phyloP scores from a whole-genome alignment of 192 early-diverging fungal genomes.

The Piromyces finnis region DNA sequence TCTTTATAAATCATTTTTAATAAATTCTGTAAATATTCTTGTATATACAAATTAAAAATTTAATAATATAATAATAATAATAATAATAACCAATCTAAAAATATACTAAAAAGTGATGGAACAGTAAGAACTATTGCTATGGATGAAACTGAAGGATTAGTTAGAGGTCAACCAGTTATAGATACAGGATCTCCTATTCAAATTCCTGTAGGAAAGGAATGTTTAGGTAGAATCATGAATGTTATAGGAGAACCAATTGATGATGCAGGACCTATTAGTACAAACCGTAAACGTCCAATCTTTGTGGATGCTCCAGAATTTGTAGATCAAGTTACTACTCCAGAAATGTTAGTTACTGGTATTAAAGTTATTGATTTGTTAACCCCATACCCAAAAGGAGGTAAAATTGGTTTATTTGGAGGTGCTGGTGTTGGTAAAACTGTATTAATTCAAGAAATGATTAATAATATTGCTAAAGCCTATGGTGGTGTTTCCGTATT shows the following conservation, averaged over 20 bases:
- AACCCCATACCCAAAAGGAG: slow-evolving; percentile 90
- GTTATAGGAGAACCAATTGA: slow-evolving; percentile 98
- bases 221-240: slow-evolving; percentile 92
- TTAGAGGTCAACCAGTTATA: slow-evolving; percentile 82
- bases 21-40: too few relatives aligned
- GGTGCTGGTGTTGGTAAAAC: slow-evolving; percentile 99
- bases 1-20: too few relatives aligned
- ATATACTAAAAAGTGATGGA: slow-evolving; percentile 83
- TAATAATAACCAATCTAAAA: too few relatives aligned
- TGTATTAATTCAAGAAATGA: slow-evolving; percentile 96
- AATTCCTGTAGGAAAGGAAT: slow-evolving; percentile 84
- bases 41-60: too few relatives aligned
- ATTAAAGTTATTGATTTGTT: slow-evolving; percentile 98
- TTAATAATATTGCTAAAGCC: slow-evolving; percentile 97
- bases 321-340: slow-evolving; percentile 85
- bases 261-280: slow-evolving; percentile 86
- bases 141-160: slow-evolving; percentile 97
- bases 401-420: slow-evolving; percentile 97
- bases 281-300: slow-evolving; percentile 74
- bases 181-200: slow-evolving; percentile 89
- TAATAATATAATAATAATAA: too few relatives aligned
- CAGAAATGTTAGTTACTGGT: slow-evolving; percentile 89
- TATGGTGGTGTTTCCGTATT: slow-evolving; percentile 56
- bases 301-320: slow-evolving; percentile 86
- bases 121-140: slow-evolving; percentile 98